Evolutionary conservation across 2,329 filamentous ascomycete species (phyloP).

Genomic region (Pseudocercospora cruenta): DNA sequence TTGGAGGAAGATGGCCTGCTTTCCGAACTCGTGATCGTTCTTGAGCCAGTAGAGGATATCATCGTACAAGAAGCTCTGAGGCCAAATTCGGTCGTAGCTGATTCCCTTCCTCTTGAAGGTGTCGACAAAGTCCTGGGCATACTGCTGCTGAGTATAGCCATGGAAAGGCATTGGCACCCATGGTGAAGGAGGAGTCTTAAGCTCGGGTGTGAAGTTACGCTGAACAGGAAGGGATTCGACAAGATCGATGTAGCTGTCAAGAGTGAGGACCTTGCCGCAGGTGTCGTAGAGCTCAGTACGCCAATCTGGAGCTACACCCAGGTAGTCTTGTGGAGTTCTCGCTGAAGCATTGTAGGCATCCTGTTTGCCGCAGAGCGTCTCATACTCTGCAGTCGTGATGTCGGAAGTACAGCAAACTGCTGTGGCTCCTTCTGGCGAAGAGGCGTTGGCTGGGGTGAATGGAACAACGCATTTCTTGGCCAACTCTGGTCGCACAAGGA

Average conservation of each 20-base stretch:
- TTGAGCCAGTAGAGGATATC: conserved; percentile 18
- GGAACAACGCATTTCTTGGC: conserved; percentile 16
- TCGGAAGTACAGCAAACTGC: conserved; percentile 19
- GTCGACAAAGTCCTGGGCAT: conserved; percentile 16
- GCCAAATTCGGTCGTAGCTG: conserved; percentile 15
- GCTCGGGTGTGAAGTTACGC: conserved; percentile 15
- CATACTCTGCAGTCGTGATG: conserved; percentile 16
- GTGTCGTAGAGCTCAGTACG: conserved; percentile 19
- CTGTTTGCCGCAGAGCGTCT: conserved; percentile 15
- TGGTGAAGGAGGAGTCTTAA: conserved; percentile 10
- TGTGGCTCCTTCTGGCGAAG: conserved; percentile 12
- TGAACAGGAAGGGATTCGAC: conserved; percentile 10
- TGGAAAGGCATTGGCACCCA: conserved; percentile 17
- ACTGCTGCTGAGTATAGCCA: conserved; percentile 17
- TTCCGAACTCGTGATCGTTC: conserved; percentile 17
- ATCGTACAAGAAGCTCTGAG: conserved; percentile 10
- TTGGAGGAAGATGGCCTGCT: conserved; percentile 15
- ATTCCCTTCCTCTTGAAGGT: conserved; percentile 12
- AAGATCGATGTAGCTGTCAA: conserved; percentile 16
- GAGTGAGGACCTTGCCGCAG: conserved; percentile 16
- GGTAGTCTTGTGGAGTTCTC: conserved; percentile 6
- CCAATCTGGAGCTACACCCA: conserved; percentile 13
- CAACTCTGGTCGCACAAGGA: conserved; percentile 8
- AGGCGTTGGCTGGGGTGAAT: conserved; percentile 15
- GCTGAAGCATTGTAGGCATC: conserved; percentile 19